Evolutionary conservation across 495 filamentous ascomycete genomes (phyloP), one percentile per base, ranked within the genome.

Genomic region (Jackrogersella minutella): DNA sequence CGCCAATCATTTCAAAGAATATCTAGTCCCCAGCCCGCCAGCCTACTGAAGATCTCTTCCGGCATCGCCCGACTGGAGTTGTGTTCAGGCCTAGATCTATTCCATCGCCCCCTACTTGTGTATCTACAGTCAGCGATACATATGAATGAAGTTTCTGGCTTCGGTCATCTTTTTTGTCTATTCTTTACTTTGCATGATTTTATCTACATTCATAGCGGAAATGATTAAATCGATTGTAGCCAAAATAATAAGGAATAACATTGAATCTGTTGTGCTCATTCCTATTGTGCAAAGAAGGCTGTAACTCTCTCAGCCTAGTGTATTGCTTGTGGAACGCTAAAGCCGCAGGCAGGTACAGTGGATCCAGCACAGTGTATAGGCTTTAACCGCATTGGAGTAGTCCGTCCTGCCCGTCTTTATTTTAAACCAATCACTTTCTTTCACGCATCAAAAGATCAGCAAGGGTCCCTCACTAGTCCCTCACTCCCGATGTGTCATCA

Each of bases 401-500:
- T n/a, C n/a, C n/a, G n/a, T n/a, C n/a, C 11, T 54, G 30, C 34
- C 21, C 1, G 22, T 28, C 30, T 26, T 50, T 17, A 28, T 10
- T 36, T 63, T 22, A 28, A 26, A 37, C 66, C 60, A 69, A 69
- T 69, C 50, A 30, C 10, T 9, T 39, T 17, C 26, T 6, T 21
- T 69, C 26, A 60, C 49, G 21, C 24, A 22, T 49, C 41, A 24
- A 31, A 21, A 37, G 26, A n/a, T 40, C 40, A 36, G 39, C 65
- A 63, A 51, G 60, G 66, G 66, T 69, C 49, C 66, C 54, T 64
- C 66, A 3, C 49, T 17, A 49, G 24, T 49, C 17, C 49, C 33
- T 22, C 13, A 59, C 58, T 62, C 58, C 64, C 52, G 58, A 64
- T 69, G 66, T 69, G 66, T 69, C 66, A 69, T 69, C 66, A 62